These are phyloP conservation scores for Suillus subalutaceus DNA, from an alignment of 768 basidiomycete genomes.

Conservation along the genomic window DNA sequence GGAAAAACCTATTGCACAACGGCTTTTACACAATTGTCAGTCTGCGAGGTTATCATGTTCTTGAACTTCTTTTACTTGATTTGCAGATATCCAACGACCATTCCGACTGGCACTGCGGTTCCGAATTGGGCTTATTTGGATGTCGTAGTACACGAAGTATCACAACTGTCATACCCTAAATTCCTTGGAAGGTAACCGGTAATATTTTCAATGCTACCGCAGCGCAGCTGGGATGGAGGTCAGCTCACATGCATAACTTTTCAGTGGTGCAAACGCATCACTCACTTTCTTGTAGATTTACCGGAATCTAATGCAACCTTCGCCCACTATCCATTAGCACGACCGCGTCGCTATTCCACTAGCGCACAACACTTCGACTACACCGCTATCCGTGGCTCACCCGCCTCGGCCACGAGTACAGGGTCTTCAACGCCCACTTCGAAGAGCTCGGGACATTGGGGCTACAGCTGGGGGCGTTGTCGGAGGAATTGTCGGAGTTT, in stretches of 20 bases:
- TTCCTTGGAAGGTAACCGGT: slow-evolving; percentile 21
- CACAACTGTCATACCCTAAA: background rate
- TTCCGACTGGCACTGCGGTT: slow-evolving; percentile 52
- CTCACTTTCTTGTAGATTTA: slow-evolving; percentile 30
- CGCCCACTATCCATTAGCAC: slow-evolving; percentile 16
- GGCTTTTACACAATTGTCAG: slow-evolving; percentile 34
- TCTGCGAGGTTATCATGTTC: background rate
- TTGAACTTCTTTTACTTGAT: slow-evolving; percentile 8
- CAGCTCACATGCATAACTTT: background rate
- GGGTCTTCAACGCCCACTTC: slow-evolving; percentile 11
- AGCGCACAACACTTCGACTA: slow-evolving; percentile 6
- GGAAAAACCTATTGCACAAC: slow-evolving; percentile 51
- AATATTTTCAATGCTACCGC: slow-evolving; percentile 44
- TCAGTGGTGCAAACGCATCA: background rate
- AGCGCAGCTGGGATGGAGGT: slow-evolving; percentile 38
- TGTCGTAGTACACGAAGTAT: slow-evolving; percentile 39
- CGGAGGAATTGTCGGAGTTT: slow-evolving; percentile 39
- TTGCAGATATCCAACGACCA: slow-evolving; percentile 45
- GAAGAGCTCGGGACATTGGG: slow-evolving; percentile 40
- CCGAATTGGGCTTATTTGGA: slow-evolving; percentile 68
- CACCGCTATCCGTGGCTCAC: slow-evolving; percentile 16
- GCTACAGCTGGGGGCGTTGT: slow-evolving; percentile 58
- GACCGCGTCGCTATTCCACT: background rate
- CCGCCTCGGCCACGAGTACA: slow-evolving; percentile 10
- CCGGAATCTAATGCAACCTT: slow-evolving; percentile 46